phyloP scores from a whole-genome alignment of 306 rosid genomes.

The Castanospermum australe region DNA sequence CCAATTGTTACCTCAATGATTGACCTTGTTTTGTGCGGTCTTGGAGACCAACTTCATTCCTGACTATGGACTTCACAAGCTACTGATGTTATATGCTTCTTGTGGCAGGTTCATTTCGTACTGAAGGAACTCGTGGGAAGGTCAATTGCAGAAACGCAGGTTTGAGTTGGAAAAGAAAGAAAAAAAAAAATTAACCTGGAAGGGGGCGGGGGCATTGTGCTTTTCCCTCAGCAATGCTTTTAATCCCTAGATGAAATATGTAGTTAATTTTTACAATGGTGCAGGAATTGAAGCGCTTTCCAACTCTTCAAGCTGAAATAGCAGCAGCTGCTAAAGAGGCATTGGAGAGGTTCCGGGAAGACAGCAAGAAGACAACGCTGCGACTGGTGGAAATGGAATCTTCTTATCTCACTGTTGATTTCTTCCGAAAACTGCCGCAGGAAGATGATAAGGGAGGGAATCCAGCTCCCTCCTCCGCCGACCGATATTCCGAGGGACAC shows the following conservation, averaged over 20 bases:
- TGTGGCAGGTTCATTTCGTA: conserved; percentile 79
- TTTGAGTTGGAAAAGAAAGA: conserved; percentile 24
- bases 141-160: conserved; percentile 90
- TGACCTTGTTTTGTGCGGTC: conserved; percentile 5
- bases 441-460: conserved; percentile 66
- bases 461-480: conserved; percentile 44
- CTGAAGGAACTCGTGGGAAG: conserved; percentile 90
- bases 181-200: not conserved
- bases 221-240: not conserved
- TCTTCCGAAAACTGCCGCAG: conserved; percentile 88
- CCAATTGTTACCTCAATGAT: not conserved
- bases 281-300: conserved; percentile 91
- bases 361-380: conserved; percentile 72
- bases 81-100: not conserved
- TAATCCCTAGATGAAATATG: not conserved
- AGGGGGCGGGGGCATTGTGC: not conserved
- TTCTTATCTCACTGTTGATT: conserved; percentile 88
- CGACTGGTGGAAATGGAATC: conserved; percentile 98
- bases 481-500: conserved; percentile 71
- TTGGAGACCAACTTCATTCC: not conserved
- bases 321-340: conserved; percentile 77
- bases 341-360: conserved; percentile 84
- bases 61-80: not conserved
- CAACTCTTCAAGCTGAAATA: conserved; percentile 80
- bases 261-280: conserved; percentile 23